Conservation (phyloP, 768 basidiomycete species). For the Mycena haematopus region DNA sequence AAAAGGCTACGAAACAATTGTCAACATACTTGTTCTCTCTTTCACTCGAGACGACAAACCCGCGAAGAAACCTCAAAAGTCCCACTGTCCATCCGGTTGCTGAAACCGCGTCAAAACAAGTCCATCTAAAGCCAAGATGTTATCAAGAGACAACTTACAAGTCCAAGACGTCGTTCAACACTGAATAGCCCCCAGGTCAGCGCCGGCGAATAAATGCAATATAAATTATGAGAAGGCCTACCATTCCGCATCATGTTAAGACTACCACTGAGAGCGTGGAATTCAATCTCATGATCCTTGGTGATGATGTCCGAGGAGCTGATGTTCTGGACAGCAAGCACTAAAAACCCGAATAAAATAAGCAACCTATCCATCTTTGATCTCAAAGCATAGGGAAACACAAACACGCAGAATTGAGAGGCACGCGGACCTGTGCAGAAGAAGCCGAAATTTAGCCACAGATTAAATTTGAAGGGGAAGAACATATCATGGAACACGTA, state of each 20-base stretch:
- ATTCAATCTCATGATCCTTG: conserved; percentile 84
- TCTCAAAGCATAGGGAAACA: conserved; percentile 29
- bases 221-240: conserved; percentile 32
- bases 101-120: conserved; percentile 32
- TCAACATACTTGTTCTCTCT: background rate
- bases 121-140: conserved; percentile 3
- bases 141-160: conserved; percentile 54
- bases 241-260: conserved; percentile 91
- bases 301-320: conserved; percentile 77
- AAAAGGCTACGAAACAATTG: conserved; percentile 57
- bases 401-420: conserved; percentile 76
- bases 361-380: background rate
- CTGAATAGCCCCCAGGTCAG: conserved; percentile 36
- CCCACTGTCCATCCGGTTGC: conserved; percentile 88
- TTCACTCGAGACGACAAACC: conserved; percentile 38
- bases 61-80: conserved; percentile 75
- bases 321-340: conserved; percentile 93
- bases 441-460: conserved; percentile 17
- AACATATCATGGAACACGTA: conserved; percentile 81
- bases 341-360: conserved; percentile 32
- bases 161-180: conserved; percentile 76
- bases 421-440: conserved; percentile 74
- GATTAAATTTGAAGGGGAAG: conserved; percentile 4
- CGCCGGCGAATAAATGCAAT: conserved; percentile 43
- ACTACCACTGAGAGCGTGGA: conserved; percentile 82